Evolutionary conservation across 768 basidiomycete species (phyloP).

Genomic region (Termitomyces sp.): DNA sequence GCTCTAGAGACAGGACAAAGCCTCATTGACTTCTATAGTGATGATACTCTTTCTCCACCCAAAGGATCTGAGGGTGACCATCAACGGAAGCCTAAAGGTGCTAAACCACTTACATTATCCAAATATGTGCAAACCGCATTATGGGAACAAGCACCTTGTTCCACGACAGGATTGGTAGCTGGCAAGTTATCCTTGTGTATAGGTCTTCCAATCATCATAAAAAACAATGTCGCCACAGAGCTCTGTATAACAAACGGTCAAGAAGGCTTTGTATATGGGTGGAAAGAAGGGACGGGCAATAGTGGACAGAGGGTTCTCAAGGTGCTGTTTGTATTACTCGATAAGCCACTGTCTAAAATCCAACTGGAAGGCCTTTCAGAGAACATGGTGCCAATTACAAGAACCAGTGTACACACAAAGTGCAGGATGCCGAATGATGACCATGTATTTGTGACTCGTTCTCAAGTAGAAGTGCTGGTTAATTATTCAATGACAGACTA

Average conservation of each 20-base stretch:
- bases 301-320: too few species aligned
- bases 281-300: slow-evolving; percentile 7
- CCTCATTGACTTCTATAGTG: background rate
- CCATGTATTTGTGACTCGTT: background rate
- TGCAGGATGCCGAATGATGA: background rate
- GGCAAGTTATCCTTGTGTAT: background rate
- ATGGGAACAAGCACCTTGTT: background rate
- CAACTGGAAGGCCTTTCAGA: slow-evolving; percentile 24
- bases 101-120: too few species aligned
- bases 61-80: too few species aligned
- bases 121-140: background rate
- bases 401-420: background rate
- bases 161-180: background rate
- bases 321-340: slow-evolving; percentile 29
- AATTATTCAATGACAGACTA: slow-evolving; percentile 30
- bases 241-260: slow-evolving; percentile 35
- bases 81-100: too few species aligned
- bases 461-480: background rate
- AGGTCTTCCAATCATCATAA: background rate
- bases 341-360: slow-evolving; percentile 22
- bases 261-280: slow-evolving; percentile 24
- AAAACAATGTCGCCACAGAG: background rate
- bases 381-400: slow-evolving; percentile 30
- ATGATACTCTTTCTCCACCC: background rate
- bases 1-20: background rate